phyloP scores from a whole-genome alignment of 139 green algal species.

The Chlorella sp. region DNA sequence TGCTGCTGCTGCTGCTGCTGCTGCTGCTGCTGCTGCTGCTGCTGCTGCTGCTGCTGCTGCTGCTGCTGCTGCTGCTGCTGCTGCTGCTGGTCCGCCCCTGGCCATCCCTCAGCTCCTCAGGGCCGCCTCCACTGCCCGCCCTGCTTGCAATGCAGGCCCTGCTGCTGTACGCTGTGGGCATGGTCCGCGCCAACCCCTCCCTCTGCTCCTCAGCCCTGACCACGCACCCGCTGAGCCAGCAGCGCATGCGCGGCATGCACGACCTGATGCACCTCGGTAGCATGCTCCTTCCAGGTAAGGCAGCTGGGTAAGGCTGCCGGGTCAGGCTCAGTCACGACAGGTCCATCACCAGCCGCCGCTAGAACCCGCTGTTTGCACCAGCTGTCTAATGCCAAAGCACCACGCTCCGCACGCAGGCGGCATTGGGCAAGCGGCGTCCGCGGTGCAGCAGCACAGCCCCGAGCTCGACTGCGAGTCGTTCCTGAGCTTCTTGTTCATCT shows the following conservation, averaged over 20 bases:
- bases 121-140: no score
- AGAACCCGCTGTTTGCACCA: neutral
- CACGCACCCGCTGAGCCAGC: neutral
- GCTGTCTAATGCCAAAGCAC: no score
- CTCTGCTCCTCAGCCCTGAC: neutral
- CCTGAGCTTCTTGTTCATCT: neutral
- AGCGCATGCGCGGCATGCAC: neutral
- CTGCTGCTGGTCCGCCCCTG: neutral
- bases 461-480: neutral
- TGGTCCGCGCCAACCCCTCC: constrained; percentile 13
- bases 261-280: neutral
- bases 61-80: neutral
- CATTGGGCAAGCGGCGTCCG: neutral
- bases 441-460: neutral
- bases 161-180: neutral
- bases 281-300: neutral
- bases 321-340: no score
- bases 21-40: neutral
- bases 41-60: neutral
- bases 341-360: no score
- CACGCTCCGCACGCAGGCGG: neutral
- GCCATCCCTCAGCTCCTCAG: neutral
- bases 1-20: no score
- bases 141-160: neutral
- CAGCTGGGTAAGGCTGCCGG: no score